Percentiles rank a stretch among this genome's conserved stretches.
Conservation (phyloP, 306 rosid genomes). For the Castanea mollissima region DNA sequence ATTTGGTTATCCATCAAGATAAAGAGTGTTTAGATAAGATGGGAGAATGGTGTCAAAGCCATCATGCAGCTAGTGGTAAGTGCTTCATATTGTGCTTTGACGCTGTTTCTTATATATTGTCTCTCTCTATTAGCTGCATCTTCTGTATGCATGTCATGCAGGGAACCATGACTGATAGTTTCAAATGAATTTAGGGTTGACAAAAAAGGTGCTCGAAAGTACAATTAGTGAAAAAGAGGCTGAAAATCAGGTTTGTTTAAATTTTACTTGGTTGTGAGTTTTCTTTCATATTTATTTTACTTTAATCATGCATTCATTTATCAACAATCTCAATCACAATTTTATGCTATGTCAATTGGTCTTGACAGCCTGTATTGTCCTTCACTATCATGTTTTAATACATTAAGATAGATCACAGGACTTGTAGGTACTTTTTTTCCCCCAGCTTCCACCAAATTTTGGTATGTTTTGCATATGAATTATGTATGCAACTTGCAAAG, state of each 20-base stretch:
- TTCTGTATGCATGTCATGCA: conserved; percentile 14
- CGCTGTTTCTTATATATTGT: background rate
- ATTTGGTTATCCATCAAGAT: conserved; percentile 84
- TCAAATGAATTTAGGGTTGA: conserved; percentile 57
- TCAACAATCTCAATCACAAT: background rate
- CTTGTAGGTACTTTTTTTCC: background rate
- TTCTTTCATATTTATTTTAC: background rate
- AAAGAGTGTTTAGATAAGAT: conserved; percentile 79
- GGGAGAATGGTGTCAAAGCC: conserved; percentile 98
- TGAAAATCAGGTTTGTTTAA: conserved; percentile 74
- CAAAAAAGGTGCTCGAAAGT: conserved; percentile 69
- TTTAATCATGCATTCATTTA: background rate
- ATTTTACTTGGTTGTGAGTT: background rate
- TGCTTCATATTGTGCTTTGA: conserved; percentile 15
- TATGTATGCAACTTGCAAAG: background rate
- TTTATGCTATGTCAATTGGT: background rate
- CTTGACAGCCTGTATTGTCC: background rate
- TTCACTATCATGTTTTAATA: background rate
- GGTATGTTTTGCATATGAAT: background rate
- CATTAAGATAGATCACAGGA: background rate
- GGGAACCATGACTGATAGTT: conserved; percentile 18
- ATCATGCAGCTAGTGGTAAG: conserved; percentile 95
- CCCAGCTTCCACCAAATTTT: background rate
- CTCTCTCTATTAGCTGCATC: background rate
- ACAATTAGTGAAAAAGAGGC: conserved; percentile 78